Percentiles rank a stretch among this genome's conserved stretches.
phyloP scores from a whole-genome alignment of 495 filamentous ascomycete species.

The Hypoxylon crocopeplum region DNA sequence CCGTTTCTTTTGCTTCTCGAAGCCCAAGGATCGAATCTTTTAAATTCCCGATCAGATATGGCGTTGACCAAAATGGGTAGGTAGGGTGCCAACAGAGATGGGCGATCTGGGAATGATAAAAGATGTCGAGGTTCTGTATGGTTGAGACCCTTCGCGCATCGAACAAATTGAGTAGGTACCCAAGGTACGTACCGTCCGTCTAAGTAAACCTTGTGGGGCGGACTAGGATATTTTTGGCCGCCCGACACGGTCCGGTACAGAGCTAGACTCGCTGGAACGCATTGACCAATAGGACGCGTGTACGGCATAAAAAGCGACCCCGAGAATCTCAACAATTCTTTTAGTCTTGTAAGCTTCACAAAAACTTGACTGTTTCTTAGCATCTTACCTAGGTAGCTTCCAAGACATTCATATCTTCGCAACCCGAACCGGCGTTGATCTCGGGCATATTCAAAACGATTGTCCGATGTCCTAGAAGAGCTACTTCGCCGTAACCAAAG shows the following conservation, averaged over 20 bases:
- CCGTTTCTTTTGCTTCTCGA: conserved; percentile 4
- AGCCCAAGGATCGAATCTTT: conserved; percentile 30
- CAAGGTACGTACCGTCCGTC: neutral
- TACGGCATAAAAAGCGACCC: conserved; percentile 38
- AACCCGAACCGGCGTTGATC: conserved; percentile 1
- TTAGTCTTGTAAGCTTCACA: too few relatives aligned
- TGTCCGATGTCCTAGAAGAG: conserved; percentile 19
- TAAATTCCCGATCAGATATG: conserved; percentile 39
- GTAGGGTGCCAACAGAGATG: conserved; percentile 19
- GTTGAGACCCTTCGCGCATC: neutral
- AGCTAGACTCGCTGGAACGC: conserved; percentile 19
- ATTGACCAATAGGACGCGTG: conserved; percentile 21
- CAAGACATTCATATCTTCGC: too few relatives aligned
- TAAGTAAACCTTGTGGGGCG: conserved; percentile 1
- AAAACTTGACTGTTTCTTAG: too few relatives aligned
- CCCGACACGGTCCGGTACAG: conserved; percentile 26
- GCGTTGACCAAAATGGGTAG: conserved; percentile 24
- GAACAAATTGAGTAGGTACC: neutral
- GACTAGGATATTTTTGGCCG: conserved; percentile 30
- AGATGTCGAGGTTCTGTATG: neutral
- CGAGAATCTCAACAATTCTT: conserved; percentile 36
- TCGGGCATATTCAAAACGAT: conserved; percentile 31
- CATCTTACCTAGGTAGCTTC: too few relatives aligned
- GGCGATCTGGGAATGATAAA: conserved; percentile 10
- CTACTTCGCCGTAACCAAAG: neutral